These are phyloP conservation scores for Tricholoma terreum DNA, from an alignment of 768 basidiomycete species.

Conservation along the genomic window DNA sequence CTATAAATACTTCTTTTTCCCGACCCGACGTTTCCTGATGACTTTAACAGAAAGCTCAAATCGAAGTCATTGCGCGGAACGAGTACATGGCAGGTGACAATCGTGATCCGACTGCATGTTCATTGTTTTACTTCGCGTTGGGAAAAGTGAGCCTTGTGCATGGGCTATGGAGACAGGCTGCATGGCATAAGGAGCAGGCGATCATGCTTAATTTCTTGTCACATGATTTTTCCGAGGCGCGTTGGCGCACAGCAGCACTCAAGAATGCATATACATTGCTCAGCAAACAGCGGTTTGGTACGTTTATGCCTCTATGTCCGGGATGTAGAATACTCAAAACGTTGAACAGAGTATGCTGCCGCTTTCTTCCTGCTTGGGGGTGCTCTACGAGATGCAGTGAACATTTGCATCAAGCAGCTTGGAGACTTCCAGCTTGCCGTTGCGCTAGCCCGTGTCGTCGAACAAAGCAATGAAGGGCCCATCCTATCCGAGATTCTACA, in stretches of 20 bases:
- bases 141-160: constrained; percentile 91
- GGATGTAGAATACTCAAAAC: neutral
- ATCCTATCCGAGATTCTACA: constrained; percentile 68
- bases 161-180: constrained; percentile 93
- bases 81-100: constrained; percentile 86
- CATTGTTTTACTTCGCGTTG: constrained; percentile 91
- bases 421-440: constrained; percentile 89
- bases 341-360: constrained; percentile 83
- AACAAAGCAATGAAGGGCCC: constrained; percentile 79
- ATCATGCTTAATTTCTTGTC: constrained; percentile 89
- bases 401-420: constrained; percentile 84
- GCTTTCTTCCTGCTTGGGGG: constrained; percentile 95
- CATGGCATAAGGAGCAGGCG: constrained; percentile 87
- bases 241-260: constrained; percentile 90
- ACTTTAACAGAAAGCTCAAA: constrained; percentile 61
- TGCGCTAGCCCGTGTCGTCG: constrained; percentile 80
- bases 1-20: neutral
- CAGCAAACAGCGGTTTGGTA: constrained; percentile 89
- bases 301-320: constrained; percentile 22
- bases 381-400: constrained; percentile 86
- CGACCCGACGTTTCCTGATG: neutral
- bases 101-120: constrained; percentile 87
- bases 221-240: constrained; percentile 80
- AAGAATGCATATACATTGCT: constrained; percentile 96
- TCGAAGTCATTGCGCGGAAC: constrained; percentile 88